Percentiles rank a stretch among this genome's conserved stretches.
These are phyloP conservation scores for Sphagnum contortum DNA, from an alignment of 225 moss, liverwort and hornwort genomes.

Conservation along the genomic window DNA sequence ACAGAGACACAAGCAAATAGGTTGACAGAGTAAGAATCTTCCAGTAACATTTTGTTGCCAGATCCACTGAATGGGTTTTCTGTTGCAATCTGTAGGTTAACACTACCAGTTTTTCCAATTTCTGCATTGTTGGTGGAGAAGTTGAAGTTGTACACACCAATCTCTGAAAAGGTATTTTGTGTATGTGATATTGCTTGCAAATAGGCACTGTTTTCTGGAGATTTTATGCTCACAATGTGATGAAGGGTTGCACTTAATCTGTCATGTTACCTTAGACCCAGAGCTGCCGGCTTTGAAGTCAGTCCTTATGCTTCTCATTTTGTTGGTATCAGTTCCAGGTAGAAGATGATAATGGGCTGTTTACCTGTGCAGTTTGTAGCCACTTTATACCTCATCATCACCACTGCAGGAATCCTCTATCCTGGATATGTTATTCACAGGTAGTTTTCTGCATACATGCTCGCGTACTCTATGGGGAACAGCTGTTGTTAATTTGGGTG, in stretches of 20 bases:
- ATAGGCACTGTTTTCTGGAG: too few relatives aligned
- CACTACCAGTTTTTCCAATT: constrained; percentile 65
- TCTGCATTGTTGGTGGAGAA: constrained; percentile 71
- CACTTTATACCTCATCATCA: constrained; percentile 54
- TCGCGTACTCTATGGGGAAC: background rate
- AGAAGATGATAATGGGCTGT: background rate
- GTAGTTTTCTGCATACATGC: constrained; percentile 14
- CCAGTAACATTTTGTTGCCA: background rate
- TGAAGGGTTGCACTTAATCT: too few relatives aligned
- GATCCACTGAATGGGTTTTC: constrained; percentile 1
- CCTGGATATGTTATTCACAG: constrained; percentile 87
- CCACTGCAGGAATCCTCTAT: constrained; percentile 56
- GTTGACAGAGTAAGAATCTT: too few relatives aligned
- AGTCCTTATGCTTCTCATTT: background rate
- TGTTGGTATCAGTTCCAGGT: background rate
- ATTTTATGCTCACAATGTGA: too few relatives aligned
- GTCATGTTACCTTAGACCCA: too few relatives aligned
- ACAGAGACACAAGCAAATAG: too few relatives aligned
- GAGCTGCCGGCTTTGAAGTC: too few relatives aligned
- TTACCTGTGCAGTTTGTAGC: constrained; percentile 37
- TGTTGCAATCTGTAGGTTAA: constrained; percentile 48
- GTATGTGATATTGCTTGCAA: too few relatives aligned
- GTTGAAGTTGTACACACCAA: constrained; percentile 26
- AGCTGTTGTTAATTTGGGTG: too few relatives aligned
- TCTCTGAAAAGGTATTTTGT: constrained; percentile 51